phyloP scores from a whole-genome alignment of 108 stramenopile genomes.

The Fistulifera solaris region DNA sequence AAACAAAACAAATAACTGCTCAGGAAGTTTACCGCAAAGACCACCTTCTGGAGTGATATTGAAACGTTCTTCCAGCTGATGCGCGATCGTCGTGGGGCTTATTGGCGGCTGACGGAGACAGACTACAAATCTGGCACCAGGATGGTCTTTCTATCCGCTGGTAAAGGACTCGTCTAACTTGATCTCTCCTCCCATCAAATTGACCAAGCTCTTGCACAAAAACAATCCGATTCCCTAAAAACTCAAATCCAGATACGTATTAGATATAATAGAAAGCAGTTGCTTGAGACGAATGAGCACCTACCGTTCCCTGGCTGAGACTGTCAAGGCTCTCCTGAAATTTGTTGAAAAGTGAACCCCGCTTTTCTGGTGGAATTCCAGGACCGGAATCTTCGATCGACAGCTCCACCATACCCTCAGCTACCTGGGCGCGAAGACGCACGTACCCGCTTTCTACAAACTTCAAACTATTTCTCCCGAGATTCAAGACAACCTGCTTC shows the following conservation, averaged over 20 bases:
- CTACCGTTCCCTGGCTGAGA: conserved; percentile 25
- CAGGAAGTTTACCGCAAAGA: background rate
- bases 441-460: conserved; percentile 28
- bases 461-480: conserved; percentile 25
- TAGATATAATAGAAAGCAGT: background rate
- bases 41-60: background rate
- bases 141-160: conserved; percentile 31
- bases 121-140: conserved; percentile 38
- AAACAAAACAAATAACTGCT: conserved; percentile 13
- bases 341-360: conserved; percentile 14
- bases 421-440: conserved; percentile 17
- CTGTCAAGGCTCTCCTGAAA: conserved; percentile 28
- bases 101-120: conserved; percentile 12
- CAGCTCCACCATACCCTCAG: conserved; percentile 12
- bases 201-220: conserved; percentile 34
- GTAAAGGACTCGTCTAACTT: conserved; percentile 28
- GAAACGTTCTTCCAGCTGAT: too few relatives aligned
- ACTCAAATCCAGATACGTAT: too few relatives aligned
- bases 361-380: conserved; percentile 31
- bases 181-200: conserved; percentile 43
- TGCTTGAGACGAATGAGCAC: background rate
- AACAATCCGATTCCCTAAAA: conserved; percentile 43
- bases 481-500: conserved; percentile 30
- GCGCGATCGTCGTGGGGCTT: background rate
- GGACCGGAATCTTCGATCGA: conserved; percentile 26